Base-by-base conservation (phyloP, 306 rosid genomes). In the Benincasa hispida region DNA sequence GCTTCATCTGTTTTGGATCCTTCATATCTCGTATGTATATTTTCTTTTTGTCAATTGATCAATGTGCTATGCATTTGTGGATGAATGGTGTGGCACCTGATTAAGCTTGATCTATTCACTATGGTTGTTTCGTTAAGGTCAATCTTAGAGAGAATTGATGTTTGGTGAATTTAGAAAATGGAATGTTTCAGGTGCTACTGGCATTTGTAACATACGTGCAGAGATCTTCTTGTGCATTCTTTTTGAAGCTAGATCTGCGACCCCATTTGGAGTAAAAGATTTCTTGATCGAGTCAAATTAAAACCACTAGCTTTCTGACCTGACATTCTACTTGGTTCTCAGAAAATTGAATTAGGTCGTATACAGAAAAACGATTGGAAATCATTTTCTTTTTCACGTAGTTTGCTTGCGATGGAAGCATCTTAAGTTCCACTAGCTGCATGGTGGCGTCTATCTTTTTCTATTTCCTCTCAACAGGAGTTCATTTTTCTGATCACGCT, bases 211-310 rank as follows among this genome's bases (percentile, higher is more conserved):
- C 15, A 9, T 72, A 24, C 25, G 60, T 67, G 10, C 34, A 15
- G 22, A 24, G 76, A 70, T 21, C 75, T 70, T 70, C 57, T 10
- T 25, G 28, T 53, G 24, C 45, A 28, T 53, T 76, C 51, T 14
- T 74, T 72, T 21, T 74, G 41, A 39, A 82, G 81, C 78, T 82
- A 82, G 91, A 86, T 88, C 87, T 65, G 18, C 77, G 72, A 50
- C 24, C 37, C 17, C 48, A 18, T 21, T 35, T 58, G 11, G 79
- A 73, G 58, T 39, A 6, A 35, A n/a, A 37, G 39, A 34, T 58
- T 56, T 56, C 0, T 34, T 32, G 66, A 35, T 56, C 53, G 69
- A 21, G 69, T 75, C 41, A 24, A 57, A 21, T 34, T 57, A n/a
- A 53, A 5, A 41, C n/a, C 67, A 57, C 24, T 28, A 57, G 41